phyloP scores from a whole-genome alignment of 2,329 filamentous ascomycete genomes.

The Phialocephala subalpina region DNA sequence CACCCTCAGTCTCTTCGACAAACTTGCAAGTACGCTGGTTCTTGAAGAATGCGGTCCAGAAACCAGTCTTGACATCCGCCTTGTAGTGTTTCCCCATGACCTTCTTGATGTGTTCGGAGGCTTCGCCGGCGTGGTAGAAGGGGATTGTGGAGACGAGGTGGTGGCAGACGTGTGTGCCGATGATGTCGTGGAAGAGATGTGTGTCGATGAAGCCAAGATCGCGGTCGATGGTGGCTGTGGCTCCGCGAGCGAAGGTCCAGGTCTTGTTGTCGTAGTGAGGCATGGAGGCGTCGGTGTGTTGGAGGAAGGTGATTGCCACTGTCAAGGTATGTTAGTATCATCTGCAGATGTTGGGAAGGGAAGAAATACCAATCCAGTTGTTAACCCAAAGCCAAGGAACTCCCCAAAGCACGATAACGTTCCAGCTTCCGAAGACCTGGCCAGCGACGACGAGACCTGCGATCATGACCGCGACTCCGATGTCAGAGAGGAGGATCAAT shows the following conservation, averaged over 20 bases:
- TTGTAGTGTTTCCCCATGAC: slow-evolving; percentile 64
- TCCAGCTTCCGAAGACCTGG: slow-evolving; percentile 62
- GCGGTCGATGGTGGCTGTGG: slow-evolving; percentile 69
- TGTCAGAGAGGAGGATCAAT: slow-evolving; percentile 65
- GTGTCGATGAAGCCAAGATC: slow-evolving; percentile 70
- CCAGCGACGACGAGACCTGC: slow-evolving; percentile 60
- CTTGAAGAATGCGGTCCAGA: slow-evolving; percentile 47
- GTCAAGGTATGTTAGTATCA: slow-evolving; percentile 8
- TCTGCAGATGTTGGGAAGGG: slow-evolving; percentile 14
- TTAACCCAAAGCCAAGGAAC: slow-evolving; percentile 71
- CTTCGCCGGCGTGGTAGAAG: slow-evolving; percentile 67
- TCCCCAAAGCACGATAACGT: slow-evolving; percentile 65
- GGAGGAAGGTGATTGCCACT: slow-evolving; percentile 79
- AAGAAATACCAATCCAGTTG: slow-evolving; percentile 69
- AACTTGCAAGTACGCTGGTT: slow-evolving; percentile 45
- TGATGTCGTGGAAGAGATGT: slow-evolving; percentile 73
- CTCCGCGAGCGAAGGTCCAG: slow-evolving; percentile 70
- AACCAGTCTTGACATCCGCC: slow-evolving; percentile 48
- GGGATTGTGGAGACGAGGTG: slow-evolving; percentile 69
- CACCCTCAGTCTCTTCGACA: slow-evolving; percentile 45
- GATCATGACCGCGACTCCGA: slow-evolving; percentile 63
- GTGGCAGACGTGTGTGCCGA: slow-evolving; percentile 70
- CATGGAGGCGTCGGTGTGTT: slow-evolving; percentile 68
- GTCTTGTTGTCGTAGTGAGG: slow-evolving; percentile 65
- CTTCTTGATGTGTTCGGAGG: slow-evolving; percentile 63